Evolutionary conservation across 2,329 filamentous ascomycete species (phyloP).

Genomic region (Cladophialophora bantiana): DNA sequence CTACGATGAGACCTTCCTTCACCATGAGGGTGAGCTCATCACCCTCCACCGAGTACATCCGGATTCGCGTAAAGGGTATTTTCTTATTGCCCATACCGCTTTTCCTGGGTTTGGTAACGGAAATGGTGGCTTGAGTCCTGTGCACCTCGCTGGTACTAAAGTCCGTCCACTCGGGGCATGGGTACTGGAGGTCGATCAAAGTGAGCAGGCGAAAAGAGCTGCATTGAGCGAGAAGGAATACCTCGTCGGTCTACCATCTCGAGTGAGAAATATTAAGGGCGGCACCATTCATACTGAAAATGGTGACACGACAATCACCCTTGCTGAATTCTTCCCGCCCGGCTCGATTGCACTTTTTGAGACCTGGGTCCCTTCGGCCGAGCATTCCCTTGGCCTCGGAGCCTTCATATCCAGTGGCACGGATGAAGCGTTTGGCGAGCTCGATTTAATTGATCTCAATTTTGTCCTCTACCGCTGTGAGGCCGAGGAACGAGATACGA

Average conservation of each 20-base stretch:
- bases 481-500: constrained; percentile 82
- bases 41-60: constrained; percentile 96
- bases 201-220: constrained; percentile 69
- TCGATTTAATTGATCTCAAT: constrained; percentile 84
- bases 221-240: constrained; percentile 72
- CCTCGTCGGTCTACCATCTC: constrained; percentile 83
- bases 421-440: constrained; percentile 75
- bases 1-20: constrained; percentile 94
- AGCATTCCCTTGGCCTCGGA: constrained; percentile 83
- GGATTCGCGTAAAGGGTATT: constrained; percentile 89
- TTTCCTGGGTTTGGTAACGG: constrained; percentile 89
- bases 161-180: constrained; percentile 88
- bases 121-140: constrained; percentile 79
- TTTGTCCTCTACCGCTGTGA: constrained; percentile 91
- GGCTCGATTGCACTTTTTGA: constrained; percentile 95
- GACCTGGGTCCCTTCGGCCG: constrained; percentile 89
- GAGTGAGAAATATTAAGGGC: constrained; percentile 75
- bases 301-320: constrained; percentile 77
- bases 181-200: constrained; percentile 87
- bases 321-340: constrained; percentile 84
- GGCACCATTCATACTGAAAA: constrained; percentile 75
- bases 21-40: constrained; percentile 95
- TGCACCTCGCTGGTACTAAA: constrained; percentile 81
- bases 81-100: constrained; percentile 93
- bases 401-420: constrained; percentile 84